Evolutionary conservation across 1,139 yeast species (phyloP), one percentile per base, ranked within the genome.

Genomic region (Barnettozyma hawaiiensis): DNA sequence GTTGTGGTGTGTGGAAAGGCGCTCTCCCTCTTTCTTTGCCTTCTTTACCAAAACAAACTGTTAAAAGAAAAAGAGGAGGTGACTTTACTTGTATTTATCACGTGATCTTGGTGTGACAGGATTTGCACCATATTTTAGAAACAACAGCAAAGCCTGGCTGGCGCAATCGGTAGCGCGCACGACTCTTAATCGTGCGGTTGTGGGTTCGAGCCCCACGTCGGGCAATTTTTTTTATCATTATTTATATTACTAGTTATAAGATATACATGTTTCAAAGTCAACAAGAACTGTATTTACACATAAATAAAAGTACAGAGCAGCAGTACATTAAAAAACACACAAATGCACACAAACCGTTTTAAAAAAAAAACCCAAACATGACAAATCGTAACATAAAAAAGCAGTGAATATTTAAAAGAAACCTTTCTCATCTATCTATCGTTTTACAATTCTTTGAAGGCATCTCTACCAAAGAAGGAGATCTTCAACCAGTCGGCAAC

Each of bases 401-500:
- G 14, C 5, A 31, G 24, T n/a, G 35, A 31, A 31, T 31, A 31
- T 31, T 31, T 20, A 31, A 31, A 20, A 19, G n/a, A 29, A 29
- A 9, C 4, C 7, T 12, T 14, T 29, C 20, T 4, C n/a, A 20
- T 32, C 24, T 20, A 32, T 32, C 28, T n/a, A n/a, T n/a, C n/a
- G n/a, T n/a, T n/a, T 34, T 58, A 67, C 50, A 67, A 58, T 50
- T 63, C 70, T 52, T 67, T 67, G 59, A 66, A 66, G 53, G 67
- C 76, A 67, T 89, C 97, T 71, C 97, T 85, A 53, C 96, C 96
- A 65, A 90, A 90, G 63, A 87, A 67, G 51, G 85, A 74, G 50
- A 87, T 81, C 75, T 89, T 90, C 58, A 80, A 62, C 97, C 97
- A 90, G 66, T 90, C 97, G 56, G 85, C 71, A 57, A 80, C 71